These are phyloP conservation scores for Sporothrix globosa DNA, from an alignment of 2,329 filamentous ascomycete species.

Conservation along the genomic window DNA sequence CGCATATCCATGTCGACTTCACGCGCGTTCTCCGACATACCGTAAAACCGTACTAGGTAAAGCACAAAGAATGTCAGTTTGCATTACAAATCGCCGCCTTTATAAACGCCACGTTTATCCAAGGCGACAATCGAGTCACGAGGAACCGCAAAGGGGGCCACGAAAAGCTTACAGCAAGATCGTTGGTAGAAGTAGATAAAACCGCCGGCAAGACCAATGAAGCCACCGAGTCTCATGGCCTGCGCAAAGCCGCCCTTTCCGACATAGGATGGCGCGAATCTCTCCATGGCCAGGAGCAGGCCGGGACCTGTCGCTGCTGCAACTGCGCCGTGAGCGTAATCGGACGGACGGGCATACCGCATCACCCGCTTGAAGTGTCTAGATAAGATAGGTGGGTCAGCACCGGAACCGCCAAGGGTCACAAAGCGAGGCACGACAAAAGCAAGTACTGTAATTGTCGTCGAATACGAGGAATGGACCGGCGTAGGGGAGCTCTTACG, in stretches of 20 bases:
- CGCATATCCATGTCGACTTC: constrained; percentile 96
- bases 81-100: background rate
- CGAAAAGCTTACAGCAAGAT: constrained; percentile 71
- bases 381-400: constrained; percentile 39
- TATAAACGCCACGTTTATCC: background rate
- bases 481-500: constrained; percentile 60
- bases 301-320: constrained; percentile 73
- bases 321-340: constrained; percentile 73
- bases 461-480: background rate
- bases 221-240: constrained; percentile 77
- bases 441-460: background rate
- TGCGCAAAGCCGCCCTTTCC: constrained; percentile 80
- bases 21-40: constrained; percentile 86
- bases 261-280: constrained; percentile 79
- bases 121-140: background rate
- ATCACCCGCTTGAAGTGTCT: constrained; percentile 92
- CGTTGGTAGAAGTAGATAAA: constrained; percentile 85
- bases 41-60: constrained; percentile 84
- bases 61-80: constrained; percentile 8
- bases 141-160: background rate
- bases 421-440: background rate
- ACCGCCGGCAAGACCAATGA: constrained; percentile 73
- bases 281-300: constrained; percentile 78
- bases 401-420: background rate
- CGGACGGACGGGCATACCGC: constrained; percentile 80